Evolutionary conservation across 2,329 filamentous ascomycete species (phyloP), one percentile per base, ranked within the genome.

Genomic region (Penicillium sp.): DNA sequence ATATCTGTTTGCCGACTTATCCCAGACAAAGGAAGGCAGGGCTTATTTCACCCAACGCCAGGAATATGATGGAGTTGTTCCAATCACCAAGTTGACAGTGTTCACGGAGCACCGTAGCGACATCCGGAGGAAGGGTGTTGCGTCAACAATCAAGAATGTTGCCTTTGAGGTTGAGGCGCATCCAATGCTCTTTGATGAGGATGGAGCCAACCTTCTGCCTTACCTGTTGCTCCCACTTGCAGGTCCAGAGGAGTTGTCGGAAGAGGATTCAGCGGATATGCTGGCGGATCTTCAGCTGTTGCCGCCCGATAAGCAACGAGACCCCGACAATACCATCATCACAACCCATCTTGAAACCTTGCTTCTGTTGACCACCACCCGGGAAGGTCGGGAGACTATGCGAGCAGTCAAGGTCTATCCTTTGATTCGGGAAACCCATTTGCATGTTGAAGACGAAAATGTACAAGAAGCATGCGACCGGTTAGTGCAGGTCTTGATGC

Each of bases 1-100:
- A 39, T 99, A 97, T 69, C 80, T 97, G 51, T 95, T 99, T 70
- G 93, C 94, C 38, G 93, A 99, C 71, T 80, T 99, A 9, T 88
- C 91, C 46, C 96, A 91, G 74, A 87, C 92, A 65, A 79, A 84
- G 34, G 83, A 89, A 61, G 84, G 91, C 18, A 83, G 90, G 29
- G 79, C 83, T 47, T 90, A 94, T 76, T 89, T 96, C 61, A 80
- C 90, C 5, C 82, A 80, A 13, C 79, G 83, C 50, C 89, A 95
- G 69, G 76, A 83, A 1, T 93, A 95, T 71, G 91, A 96, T 70
- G 79, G 78, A 1, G 84, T 96, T 13, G 85, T 97, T n/a, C 94
- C 94, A 2, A 79, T 97, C 44, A 90, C 89, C 45, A 97, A 97
- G 78, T 80, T 99, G 58, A 89, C 88, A 56, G 93, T 97, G 55